phyloP scores from a whole-genome alignment of 2,329 filamentous ascomycete genomes.

The Aurifilum marmelostoma region DNA sequence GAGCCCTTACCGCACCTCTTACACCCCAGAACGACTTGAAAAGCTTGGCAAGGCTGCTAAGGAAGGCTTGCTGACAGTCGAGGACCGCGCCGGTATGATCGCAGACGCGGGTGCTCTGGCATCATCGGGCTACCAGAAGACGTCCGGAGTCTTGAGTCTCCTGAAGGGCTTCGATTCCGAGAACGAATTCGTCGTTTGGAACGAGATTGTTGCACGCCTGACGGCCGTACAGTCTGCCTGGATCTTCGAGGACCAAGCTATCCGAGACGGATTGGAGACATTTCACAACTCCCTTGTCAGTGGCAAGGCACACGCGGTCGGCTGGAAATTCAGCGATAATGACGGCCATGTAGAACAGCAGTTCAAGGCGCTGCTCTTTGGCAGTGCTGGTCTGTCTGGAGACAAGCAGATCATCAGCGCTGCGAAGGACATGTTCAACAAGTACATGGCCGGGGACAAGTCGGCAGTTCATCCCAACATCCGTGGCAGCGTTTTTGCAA shows the following conservation, averaged over 20 bases:
- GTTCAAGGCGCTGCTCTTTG: conserved; percentile 92
- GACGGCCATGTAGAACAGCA: conserved; percentile 92
- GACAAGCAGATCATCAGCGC: conserved; percentile 79
- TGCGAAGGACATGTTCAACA: conserved; percentile 87
- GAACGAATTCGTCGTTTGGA: conserved; percentile 91
- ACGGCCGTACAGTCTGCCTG: conserved; percentile 80
- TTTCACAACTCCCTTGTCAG: conserved; percentile 82
- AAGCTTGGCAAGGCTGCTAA: conserved; percentile 90
- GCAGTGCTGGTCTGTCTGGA: conserved; percentile 76
- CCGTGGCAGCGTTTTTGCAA: conserved; percentile 81
- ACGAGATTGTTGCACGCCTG: conserved; percentile 81
- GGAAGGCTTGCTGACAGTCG: conserved; percentile 76
- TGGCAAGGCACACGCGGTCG: conserved; percentile 80
- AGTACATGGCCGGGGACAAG: conserved; percentile 78
- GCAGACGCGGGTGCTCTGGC: conserved; percentile 89
- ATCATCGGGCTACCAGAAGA: conserved; percentile 89
- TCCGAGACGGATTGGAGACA: conserved; percentile 75
- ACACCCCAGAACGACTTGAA: conserved; percentile 77
- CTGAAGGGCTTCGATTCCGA: conserved; percentile 86
- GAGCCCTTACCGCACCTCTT: conserved; percentile 88
- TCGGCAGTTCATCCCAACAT: conserved; percentile 90
- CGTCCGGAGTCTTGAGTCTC: conserved; percentile 82
- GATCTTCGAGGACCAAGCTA: conserved; percentile 79
- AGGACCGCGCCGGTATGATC: conserved; percentile 94
- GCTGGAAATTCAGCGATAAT: conserved; percentile 82